phyloP scores from a whole-genome alignment of 371 early-diverging fungal genomes.

The Syncephalis fuscata region DNA sequence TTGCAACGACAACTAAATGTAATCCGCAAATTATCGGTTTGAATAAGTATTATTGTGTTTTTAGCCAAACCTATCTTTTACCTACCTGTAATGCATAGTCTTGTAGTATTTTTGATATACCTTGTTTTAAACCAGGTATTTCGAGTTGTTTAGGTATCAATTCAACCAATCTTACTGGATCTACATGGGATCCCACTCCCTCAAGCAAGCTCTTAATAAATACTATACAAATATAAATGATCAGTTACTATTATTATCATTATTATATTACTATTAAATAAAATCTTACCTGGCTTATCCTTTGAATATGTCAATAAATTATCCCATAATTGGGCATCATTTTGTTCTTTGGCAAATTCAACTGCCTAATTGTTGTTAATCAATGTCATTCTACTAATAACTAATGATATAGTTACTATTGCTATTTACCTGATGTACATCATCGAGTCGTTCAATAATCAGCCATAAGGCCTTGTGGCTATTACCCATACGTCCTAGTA shows the following conservation, averaged over 20 bases:
- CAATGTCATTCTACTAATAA: conserved; percentile 1
- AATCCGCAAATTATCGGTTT: not conserved
- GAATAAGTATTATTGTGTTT: not conserved
- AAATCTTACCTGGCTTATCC: conserved; percentile 62
- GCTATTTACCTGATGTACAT: conserved; percentile 65
- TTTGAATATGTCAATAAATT: conserved; percentile 74
- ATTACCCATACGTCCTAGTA: conserved; percentile 94
- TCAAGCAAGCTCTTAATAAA: conserved; percentile 84
- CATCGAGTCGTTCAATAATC: conserved; percentile 73
- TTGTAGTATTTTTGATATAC: conserved; percentile 69
- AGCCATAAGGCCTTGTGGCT: conserved; percentile 79
- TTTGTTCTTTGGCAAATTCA: conserved; percentile 92
- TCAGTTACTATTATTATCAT: not conserved
- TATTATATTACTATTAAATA: not conserved
- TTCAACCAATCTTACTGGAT: conserved; percentile 60
- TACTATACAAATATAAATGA: conserved; percentile 18
- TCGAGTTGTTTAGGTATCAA: conserved; percentile 60
- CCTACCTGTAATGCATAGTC: conserved; percentile 78
- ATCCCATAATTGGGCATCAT: conserved; percentile 89
- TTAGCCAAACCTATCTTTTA: not conserved
- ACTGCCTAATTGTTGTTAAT: conserved; percentile 53
- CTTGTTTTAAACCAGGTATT: conserved; percentile 64
- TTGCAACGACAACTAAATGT: conserved; percentile 27
- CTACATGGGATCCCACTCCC: conserved; percentile 69
- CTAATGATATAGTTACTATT: not conserved